Evolutionary conservation across 805 yeast species (phyloP).

Genomic region (Isabelozyma gotoi): DNA sequence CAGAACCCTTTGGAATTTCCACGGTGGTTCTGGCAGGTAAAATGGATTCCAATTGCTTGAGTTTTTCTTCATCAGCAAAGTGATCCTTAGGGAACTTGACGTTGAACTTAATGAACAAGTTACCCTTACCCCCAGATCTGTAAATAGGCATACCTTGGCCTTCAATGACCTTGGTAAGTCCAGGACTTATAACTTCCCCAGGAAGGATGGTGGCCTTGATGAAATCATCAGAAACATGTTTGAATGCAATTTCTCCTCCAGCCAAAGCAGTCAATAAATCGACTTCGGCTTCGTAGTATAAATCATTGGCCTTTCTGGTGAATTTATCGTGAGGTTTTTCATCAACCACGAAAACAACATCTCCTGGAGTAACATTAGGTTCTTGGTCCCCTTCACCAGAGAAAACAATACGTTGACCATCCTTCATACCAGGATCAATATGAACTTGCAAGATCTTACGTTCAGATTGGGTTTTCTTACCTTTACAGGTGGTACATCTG

Average conservation of each 20-base stretch:
- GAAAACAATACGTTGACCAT: conserved; percentile 88
- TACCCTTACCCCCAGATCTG: conserved; percentile 86
- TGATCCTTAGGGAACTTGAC: conserved; percentile 82
- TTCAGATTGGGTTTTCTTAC: conserved; percentile 83
- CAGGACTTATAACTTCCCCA: conserved; percentile 92
- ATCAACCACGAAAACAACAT: conserved; percentile 86
- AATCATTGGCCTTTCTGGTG: conserved; percentile 82
- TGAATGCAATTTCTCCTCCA: conserved; percentile 87
- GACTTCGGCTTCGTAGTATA: conserved; percentile 79
- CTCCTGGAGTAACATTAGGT: conserved; percentile 94
- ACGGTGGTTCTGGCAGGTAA: conserved; percentile 74
- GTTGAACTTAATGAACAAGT: conserved; percentile 80
- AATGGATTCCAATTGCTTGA: conserved; percentile 68
- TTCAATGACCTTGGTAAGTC: conserved; percentile 73
- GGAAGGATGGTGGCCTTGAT: conserved; percentile 79
- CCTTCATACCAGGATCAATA: conserved; percentile 95
- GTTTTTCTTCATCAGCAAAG: conserved; percentile 73
- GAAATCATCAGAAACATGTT: conserved; percentile 92
- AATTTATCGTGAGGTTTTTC: conserved; percentile 85
- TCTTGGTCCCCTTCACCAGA: conserved; percentile 97
- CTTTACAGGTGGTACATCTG: conserved; percentile 83
- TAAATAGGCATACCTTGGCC: conserved; percentile 97
- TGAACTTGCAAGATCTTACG: conserved; percentile 93
- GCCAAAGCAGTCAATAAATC: conserved; percentile 94
- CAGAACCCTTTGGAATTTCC: conserved; percentile 66